These are phyloP conservation scores for Rhodotorula sp. DNA, from an alignment of 1,284 basidiomycete genomes.

Conservation along the genomic window DNA sequence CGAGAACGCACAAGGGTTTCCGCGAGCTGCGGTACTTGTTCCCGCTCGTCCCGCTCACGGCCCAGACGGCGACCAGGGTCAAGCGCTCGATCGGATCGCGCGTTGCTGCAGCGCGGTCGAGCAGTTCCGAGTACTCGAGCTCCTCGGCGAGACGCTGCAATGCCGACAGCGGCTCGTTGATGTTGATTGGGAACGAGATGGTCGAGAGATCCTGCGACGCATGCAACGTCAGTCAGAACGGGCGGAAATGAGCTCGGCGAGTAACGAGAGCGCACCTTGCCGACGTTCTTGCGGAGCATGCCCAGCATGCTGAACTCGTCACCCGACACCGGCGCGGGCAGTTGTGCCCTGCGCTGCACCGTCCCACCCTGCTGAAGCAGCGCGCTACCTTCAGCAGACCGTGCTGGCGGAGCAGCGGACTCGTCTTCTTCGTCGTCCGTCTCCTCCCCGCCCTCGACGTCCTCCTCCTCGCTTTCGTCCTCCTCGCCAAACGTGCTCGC, in stretches of 20 bases:
- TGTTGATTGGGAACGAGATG: constrained; percentile 78
- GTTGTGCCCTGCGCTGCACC: constrained; percentile 59
- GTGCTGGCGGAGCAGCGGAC: no score
- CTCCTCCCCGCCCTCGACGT: constrained; percentile 15
- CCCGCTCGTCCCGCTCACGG: constrained; percentile 69
- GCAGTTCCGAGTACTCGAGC: constrained; percentile 72
- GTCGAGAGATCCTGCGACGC: constrained; percentile 71
- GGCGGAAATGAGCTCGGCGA: no score
- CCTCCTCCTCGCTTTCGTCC: constrained; percentile 46
- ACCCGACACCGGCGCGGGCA: constrained; percentile 62
- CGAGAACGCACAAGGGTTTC: constrained; percentile 74
- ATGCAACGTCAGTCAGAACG: neutral
- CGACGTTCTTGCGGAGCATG: constrained; percentile 88
- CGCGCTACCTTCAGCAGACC: neutral
- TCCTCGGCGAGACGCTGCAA: constrained; percentile 75
- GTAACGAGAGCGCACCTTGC: constrained; percentile 63
- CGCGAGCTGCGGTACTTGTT: constrained; percentile 74
- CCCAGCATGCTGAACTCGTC: constrained; percentile 86
- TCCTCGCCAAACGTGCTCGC: constrained; percentile 27
- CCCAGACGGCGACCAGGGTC: constrained; percentile 76
- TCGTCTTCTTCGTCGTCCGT: constrained; percentile 50
- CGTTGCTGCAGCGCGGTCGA: constrained; percentile 61
- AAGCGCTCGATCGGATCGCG: constrained; percentile 70
- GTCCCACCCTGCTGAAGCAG: constrained; percentile 25
- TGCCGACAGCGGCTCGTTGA: constrained; percentile 83